Base-by-base conservation (phyloP, 2,329 filamentous ascomycete genomes). In the Colletotrichum somersetense region DNA sequence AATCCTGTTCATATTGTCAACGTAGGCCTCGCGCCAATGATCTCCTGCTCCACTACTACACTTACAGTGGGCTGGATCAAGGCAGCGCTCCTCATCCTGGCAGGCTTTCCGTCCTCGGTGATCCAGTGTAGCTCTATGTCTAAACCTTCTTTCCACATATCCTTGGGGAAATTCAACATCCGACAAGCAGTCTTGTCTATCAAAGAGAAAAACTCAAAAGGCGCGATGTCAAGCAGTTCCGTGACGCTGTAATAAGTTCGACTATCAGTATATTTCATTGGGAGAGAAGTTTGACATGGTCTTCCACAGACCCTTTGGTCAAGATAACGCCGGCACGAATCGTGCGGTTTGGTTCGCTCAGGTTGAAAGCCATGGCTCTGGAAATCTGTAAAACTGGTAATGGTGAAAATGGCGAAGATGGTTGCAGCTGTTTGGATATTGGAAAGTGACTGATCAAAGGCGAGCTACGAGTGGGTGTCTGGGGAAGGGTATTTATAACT, bases 91-190 rank as follows among this genome's bases (percentile, higher is more conserved):
- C 76, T 80, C 40, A 82, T 53, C 1, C 61, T 69, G 18, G 70
- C 74, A 2, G 67, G 71, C 23, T 67, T 16, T 0, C 76, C 76
- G 20, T 72, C 70, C 62, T 81, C 78, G 3, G 78, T 78, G 18
- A 83, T 77, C 81, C 81, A 82, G 52, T 81, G 80, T 11, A 82
- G 77, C 35, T 79, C 64, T 23, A 81, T 64, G 8, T 79, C 77
- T 4, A 81, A 18, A 0, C 73, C 75, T 23, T 81, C 16, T 3
- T 52, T 44, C 42, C 40, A 38, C 63, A 35, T 67, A 1, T 61
- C 20, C 7, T 20, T 20, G 30, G 68, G 64, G 0, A 71, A 7
- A 2, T 71, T 67, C 42, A 71, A 67, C 1, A 70, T 42, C 44
- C 74, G 73, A 20, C 78, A 23, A 0, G 73, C 42, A 0, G 69